Evolutionary conservation across 345 rosid species (phyloP).

Genomic region (Citrus glauca): DNA sequence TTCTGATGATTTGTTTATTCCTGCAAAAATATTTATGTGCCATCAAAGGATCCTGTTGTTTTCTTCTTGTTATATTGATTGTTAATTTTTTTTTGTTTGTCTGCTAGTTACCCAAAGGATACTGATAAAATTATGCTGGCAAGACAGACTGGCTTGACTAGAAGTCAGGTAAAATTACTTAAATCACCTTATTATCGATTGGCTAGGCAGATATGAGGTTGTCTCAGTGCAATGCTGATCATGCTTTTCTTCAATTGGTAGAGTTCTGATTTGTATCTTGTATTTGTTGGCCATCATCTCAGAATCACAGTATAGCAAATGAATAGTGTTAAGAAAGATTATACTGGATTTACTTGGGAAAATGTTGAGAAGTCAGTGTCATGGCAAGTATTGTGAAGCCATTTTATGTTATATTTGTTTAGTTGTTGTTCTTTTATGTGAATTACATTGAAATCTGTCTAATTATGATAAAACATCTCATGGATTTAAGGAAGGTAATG

Average conservation of each 20-base stretch:
- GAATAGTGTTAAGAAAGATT: not conserved
- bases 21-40: not conserved
- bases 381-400: not conserved
- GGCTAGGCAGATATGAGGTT: not conserved
- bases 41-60: no score
- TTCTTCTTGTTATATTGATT: not conserved
- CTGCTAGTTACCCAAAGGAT: conserved; percentile 86
- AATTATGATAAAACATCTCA: not conserved
- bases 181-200: not conserved
- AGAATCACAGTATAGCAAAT: not conserved
- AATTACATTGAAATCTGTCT: not conserved
- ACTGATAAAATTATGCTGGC: conserved; percentile 98
- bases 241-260: not conserved
- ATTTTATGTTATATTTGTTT: not conserved
- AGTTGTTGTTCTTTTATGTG: not conserved
- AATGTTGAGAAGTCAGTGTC: not conserved
- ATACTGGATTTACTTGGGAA: not conserved
- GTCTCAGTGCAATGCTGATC: not conserved
- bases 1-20: not conserved
- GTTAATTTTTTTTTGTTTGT: not conserved
- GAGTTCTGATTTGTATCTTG: not conserved
- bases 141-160: conserved; percentile 92
- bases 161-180: conserved; percentile 72
- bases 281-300: no score
- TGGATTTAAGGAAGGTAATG: not conserved